These are phyloP conservation scores for Ceratocystis variospora DNA, from an alignment of 2,329 filamentous ascomycete genomes.

Conservation along the genomic window DNA sequence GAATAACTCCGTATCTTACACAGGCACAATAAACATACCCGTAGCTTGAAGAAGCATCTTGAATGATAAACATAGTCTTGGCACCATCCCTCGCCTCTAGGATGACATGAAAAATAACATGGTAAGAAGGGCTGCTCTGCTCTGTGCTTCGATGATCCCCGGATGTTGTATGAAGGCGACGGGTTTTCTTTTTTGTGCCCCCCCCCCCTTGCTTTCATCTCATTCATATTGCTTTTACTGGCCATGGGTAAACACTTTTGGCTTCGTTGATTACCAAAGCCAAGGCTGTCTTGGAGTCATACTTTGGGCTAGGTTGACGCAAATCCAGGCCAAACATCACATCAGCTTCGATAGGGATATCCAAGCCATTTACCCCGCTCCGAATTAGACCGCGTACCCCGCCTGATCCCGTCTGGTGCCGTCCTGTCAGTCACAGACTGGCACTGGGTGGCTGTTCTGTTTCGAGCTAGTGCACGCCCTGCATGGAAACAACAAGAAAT, in stretches of 20 bases:
- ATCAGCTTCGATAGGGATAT: neutral
- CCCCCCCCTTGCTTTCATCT: neutral
- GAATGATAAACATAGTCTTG: neutral
- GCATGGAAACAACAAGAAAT: neutral
- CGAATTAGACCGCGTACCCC: neutral
- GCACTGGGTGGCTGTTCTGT: neutral
- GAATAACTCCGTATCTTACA: no score
- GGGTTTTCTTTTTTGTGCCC: neutral
- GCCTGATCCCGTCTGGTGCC: neutral
- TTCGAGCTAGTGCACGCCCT: neutral
- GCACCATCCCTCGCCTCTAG: neutral
- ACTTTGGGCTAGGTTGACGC: neutral
- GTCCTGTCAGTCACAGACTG: neutral
- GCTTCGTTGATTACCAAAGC: neutral
- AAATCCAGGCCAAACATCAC: neutral
- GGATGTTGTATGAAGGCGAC: neutral
- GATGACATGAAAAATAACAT: neutral
- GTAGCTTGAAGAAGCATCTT: neutral
- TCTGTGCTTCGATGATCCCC: neutral
- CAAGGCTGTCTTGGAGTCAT: neutral
- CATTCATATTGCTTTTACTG: neutral
- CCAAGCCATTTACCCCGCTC: neutral
- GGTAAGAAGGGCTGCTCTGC: neutral
- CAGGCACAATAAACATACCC: no score
- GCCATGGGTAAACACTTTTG: neutral